These are phyloP conservation scores for Agaricales sp. DNA, from an alignment of 1,284 basidiomycete genomes.

Conservation along the genomic window DNA sequence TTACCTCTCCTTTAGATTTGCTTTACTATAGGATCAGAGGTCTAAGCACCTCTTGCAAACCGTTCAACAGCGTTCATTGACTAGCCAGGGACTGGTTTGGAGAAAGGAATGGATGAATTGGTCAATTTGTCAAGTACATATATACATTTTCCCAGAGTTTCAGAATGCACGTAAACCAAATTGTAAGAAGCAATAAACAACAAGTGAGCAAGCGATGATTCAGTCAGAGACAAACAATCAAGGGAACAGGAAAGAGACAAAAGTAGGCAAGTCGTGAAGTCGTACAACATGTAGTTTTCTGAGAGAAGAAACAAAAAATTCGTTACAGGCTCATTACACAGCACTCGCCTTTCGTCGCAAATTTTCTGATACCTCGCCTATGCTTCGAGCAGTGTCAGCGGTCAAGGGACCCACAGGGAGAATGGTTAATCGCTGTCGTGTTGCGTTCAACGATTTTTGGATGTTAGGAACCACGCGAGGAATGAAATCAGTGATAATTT, in stretches of 20 bases:
- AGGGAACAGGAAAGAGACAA: neutral
- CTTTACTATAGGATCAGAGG: too few relatives aligned
- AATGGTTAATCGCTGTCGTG: conserved; percentile 66
- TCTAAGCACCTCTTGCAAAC: too few relatives aligned
- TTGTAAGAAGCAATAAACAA: too few relatives aligned
- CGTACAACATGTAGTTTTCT: neutral
- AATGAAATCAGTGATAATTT: conserved; percentile 70
- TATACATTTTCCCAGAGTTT: too few relatives aligned
- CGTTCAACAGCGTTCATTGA: too few relatives aligned
- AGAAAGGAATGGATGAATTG: too few relatives aligned
- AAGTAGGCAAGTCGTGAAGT: neutral
- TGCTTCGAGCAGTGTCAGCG: conserved; percentile 34
- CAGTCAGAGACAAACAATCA: too few relatives aligned
- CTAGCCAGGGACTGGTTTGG: too few relatives aligned
- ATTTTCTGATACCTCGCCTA: neutral
- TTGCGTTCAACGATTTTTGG: conserved; percentile 61
- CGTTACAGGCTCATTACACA: neutral
- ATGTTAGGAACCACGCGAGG: conserved; percentile 71
- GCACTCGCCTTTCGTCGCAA: conserved; percentile 1
- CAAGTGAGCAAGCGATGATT: too few relatives aligned
- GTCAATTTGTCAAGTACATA: too few relatives aligned
- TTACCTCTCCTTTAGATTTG: too few relatives aligned
- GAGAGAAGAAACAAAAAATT: neutral
- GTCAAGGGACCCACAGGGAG: conserved; percentile 60
- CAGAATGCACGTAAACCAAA: too few relatives aligned